Evolutionary conservation across 2,329 filamentous ascomycete genomes (phyloP).

Genomic region (Colletotrichum sp.): DNA sequence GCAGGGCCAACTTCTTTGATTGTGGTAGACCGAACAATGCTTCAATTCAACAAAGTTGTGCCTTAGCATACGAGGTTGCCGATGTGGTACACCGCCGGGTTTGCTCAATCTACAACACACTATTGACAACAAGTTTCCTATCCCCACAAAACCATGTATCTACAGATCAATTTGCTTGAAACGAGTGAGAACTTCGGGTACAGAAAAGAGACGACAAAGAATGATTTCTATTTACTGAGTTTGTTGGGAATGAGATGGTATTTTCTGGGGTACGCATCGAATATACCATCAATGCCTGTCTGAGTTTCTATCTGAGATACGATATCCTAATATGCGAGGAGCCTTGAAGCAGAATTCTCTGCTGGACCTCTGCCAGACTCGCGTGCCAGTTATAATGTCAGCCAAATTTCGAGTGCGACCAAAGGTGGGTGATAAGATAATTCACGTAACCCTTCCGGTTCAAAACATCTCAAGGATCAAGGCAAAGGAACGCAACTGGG

Average conservation of each 20-base stretch:
- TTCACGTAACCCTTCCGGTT: not conserved
- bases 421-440: not conserved
- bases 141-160: not conserved
- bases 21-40: not conserved
- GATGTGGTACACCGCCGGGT: not conserved
- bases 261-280: not conserved
- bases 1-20: fast-evolving
- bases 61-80: fast-evolving
- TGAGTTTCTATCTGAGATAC: fast-evolving
- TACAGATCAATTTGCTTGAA: not conserved
- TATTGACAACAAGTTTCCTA: not conserved
- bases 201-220: fast-evolving
- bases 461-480: not conserved
- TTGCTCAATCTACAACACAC: not conserved
- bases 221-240: not conserved
- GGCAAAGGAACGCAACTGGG: not conserved
- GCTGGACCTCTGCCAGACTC: not conserved
- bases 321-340: not conserved
- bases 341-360: not conserved
- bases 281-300: fast-evolving
- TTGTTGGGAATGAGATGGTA: not conserved
- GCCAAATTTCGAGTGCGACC: not conserved
- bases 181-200: not conserved
- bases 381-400: not conserved
- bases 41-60: not conserved